phyloP scores from a whole-genome alignment of 768 basidiomycete species.

The Rubroboletus pulcherrimus region DNA sequence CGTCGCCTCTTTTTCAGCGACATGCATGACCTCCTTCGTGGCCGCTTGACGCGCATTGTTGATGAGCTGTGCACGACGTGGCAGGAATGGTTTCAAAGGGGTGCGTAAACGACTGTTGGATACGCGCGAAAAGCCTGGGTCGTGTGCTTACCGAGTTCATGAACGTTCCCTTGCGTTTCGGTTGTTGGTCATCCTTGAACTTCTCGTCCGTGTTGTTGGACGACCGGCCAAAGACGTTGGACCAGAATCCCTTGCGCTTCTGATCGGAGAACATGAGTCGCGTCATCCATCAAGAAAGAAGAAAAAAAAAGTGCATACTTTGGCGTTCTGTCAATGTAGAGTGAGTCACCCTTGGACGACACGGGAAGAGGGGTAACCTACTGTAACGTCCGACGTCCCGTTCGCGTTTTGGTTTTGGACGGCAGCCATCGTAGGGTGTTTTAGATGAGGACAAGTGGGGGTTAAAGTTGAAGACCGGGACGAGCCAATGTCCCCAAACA shows the following conservation, averaged over 20 bases:
- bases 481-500: neutral
- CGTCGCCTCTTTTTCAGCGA: slow-evolving; percentile 10
- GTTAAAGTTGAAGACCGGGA: neutral
- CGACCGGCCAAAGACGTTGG: slow-evolving; percentile 6
- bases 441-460: neutral
- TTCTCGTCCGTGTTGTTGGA: neutral
- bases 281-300: neutral
- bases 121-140: neutral
- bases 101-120: no score
- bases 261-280: neutral
- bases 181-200: neutral
- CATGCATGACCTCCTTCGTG: neutral
- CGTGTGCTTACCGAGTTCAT: slow-evolving; percentile 5
- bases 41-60: slow-evolving; percentile 3
- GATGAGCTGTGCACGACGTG: neutral
- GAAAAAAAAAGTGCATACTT: neutral
- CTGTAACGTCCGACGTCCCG: neutral
- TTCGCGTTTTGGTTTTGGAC: neutral
- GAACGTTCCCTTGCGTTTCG: slow-evolving; percentile 4
- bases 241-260: slow-evolving; percentile 19
- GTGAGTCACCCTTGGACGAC: neutral
- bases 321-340: neutral
- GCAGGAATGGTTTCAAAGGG: neutral
- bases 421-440: slow-evolving; percentile 2
- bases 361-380: neutral